These are phyloP conservation scores for Vicia sativa DNA, from an alignment of 306 rosid species.

Conservation along the genomic window DNA sequence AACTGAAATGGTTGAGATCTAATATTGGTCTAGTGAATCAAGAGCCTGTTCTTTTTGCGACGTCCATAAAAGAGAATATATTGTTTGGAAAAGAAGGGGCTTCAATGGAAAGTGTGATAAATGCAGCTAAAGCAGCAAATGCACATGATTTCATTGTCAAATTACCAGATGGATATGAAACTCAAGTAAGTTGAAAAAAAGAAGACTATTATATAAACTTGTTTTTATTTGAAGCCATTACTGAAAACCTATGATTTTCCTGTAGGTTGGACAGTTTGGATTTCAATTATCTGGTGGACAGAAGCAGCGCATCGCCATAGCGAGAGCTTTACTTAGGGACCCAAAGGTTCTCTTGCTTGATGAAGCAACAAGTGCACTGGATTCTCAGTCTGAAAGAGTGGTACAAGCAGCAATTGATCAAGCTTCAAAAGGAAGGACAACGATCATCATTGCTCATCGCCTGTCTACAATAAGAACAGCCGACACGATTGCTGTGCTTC, in stretches of 20 bases:
- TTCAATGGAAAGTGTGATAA: slow-evolving; percentile 68
- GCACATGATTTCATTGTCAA: slow-evolving; percentile 84
- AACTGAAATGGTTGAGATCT: slow-evolving; percentile 88
- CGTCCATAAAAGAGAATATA: slow-evolving; percentile 79
- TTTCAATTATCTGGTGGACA: slow-evolving; percentile 88
- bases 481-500: slow-evolving; percentile 65
- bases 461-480: slow-evolving; percentile 67
- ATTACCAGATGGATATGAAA: slow-evolving; percentile 84
- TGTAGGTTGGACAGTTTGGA: slow-evolving; percentile 84
- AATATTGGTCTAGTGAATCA: slow-evolving; percentile 84
- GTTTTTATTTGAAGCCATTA: slow-evolving; percentile 10
- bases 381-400: slow-evolving; percentile 76
- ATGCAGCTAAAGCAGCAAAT: slow-evolving; percentile 84
- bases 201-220: background rate
- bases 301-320: slow-evolving; percentile 87
- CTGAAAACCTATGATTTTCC: slow-evolving; percentile 28
- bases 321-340: slow-evolving; percentile 80
- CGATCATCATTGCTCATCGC: slow-evolving; percentile 79
- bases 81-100: slow-evolving; percentile 90
- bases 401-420: slow-evolving; percentile 86
- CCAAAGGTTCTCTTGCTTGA: slow-evolving; percentile 86
- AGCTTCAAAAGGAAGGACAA: slow-evolving; percentile 87
- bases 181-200: slow-evolving; percentile 64
- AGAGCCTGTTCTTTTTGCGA: slow-evolving; percentile 93
- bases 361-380: slow-evolving; percentile 91